Evolutionary conservation across 257 asterid genomes (phyloP), one percentile per base, ranked within the genome.

Genomic region (Plectranthus barbatus): DNA sequence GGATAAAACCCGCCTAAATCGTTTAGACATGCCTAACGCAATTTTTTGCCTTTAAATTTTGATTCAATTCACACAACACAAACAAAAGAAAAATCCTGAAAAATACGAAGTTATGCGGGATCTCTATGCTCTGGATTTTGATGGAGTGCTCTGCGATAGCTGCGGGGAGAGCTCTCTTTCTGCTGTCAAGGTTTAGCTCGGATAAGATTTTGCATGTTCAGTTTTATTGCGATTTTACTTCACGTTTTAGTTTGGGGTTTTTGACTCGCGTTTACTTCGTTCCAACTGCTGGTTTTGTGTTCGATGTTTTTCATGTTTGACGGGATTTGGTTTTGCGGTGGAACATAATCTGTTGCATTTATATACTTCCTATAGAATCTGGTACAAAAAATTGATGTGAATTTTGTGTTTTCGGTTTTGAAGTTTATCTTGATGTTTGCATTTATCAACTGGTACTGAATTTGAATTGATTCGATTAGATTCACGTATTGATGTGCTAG

Each of bases 111-210:
- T 53, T 62, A 88, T 88, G 99, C 96, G 85, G 44, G 96, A 92
- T 78, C 80, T 92, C 20, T 92, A 92, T 56, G 97, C 99, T 60
- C 74, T 92, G 76, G 99, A 92, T 74, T 92, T 89, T 66, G 99
- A 92, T 64, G 99, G 99, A 42, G 95, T 92, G 71, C 83, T 92
- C 64, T 92, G 99, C 65, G 97, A 89, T 67, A 92, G 99, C 80
- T 92, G 99, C 17, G 99, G 99, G 26, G 99, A 93, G 79, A 93
- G 99, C 79, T 93, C 97, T 14, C 70, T 78, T 49, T 87, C 99
- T 68, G 99, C 99, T 64, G 88, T 93, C 70, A 89, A 93, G 97
- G 99, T 92, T 44, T 47, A 31, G 18, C 47, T 42, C 29, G 2
- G 6, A 21, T 20, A 51, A 0, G n/a, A 9, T 6, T 45, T 53